A percentile compares a stretch with the other conserved stretches of the same genome.
These are phyloP conservation scores for Cymbomonas tetramitiformis DNA, from an alignment of 139 green algal species.

Conservation along the genomic window DNA sequence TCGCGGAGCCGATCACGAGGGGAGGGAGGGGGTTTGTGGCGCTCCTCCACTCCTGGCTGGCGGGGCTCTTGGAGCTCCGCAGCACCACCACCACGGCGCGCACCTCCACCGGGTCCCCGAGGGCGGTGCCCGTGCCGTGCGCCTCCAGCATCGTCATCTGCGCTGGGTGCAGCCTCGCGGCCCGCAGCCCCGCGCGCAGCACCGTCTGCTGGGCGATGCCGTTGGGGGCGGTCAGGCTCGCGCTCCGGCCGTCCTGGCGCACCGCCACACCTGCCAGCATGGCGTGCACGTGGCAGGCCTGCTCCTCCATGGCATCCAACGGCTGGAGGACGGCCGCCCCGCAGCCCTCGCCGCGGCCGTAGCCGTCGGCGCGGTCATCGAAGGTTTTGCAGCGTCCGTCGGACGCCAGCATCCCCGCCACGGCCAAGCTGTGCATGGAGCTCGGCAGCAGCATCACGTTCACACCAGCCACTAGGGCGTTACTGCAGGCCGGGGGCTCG, in stretches of 20 bases:
- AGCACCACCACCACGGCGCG: neutral
- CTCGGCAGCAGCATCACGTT: too few relatives aligned
- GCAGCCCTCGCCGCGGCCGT: slow-evolving; percentile 50
- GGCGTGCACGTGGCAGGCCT: too few relatives aligned
- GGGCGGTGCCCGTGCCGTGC: slow-evolving; percentile 23
- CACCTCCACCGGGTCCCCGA: slow-evolving; percentile 38
- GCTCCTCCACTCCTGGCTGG: too few relatives aligned
- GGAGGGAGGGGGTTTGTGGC: too few relatives aligned
- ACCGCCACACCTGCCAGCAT: too few relatives aligned
- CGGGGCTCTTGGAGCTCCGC: too few relatives aligned
- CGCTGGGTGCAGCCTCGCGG: too few relatives aligned
- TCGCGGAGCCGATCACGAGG: neutral
- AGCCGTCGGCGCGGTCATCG: slow-evolving; percentile 56
- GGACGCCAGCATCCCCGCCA: slow-evolving; percentile 42
- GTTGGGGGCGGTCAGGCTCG: slow-evolving; percentile 68
- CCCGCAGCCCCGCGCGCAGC: slow-evolving; percentile 41
- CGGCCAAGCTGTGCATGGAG: too few relatives aligned
- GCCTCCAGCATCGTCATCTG: slow-evolving; percentile 9
- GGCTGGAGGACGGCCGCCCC: too few relatives aligned
- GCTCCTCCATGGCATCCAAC: too few relatives aligned
- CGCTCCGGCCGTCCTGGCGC: slow-evolving; percentile 58
- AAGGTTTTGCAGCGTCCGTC: slow-evolving; percentile 52
- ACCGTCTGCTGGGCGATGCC: slow-evolving; percentile 66
- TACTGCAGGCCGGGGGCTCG: too few relatives aligned
- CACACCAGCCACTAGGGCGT: too few relatives aligned